These are phyloP conservation scores for Spergularia marina DNA, from an alignment of 148 eudicot species.

Conservation along the genomic window DNA sequence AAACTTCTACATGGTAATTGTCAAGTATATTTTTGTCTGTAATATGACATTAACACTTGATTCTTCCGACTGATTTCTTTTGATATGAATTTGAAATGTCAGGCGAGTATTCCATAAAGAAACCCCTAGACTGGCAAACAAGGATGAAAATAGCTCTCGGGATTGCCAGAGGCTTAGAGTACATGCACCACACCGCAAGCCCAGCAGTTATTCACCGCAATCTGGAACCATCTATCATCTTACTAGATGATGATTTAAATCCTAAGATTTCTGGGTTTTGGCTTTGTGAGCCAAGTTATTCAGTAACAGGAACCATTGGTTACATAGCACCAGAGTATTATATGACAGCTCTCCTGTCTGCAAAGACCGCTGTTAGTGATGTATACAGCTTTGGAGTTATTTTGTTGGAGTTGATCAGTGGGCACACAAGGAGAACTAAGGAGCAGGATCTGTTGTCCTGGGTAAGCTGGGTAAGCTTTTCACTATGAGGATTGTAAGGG, in stretches of 20 bases:
- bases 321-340: slow-evolving; percentile 61
- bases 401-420: slow-evolving; percentile 49
- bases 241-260: too few relatives aligned
- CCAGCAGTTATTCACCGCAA: too few relatives aligned
- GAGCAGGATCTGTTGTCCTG: slow-evolving; percentile 49
- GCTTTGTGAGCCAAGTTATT: slow-evolving; percentile 26
- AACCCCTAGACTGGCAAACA: slow-evolving; percentile 3
- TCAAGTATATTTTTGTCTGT: too few relatives aligned
- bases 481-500: neutral
- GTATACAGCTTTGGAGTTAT: slow-evolving; percentile 58
- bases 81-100: too few relatives aligned
- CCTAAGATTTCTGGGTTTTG: too few relatives aligned
- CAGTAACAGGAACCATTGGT: slow-evolving; percentile 31
- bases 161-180: too few relatives aligned
- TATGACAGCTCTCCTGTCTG: slow-evolving; percentile 41
- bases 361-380: slow-evolving; percentile 33
- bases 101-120: neutral
- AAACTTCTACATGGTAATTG: slow-evolving; percentile 43
- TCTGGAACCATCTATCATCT: too few relatives aligned
- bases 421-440: slow-evolving; percentile 27
- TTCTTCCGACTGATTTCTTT: too few relatives aligned
- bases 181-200: too few relatives aligned
- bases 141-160: slow-evolving; percentile 44
- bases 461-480: slow-evolving; percentile 42
- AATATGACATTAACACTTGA: too few relatives aligned